Evolutionary conservation across 176 grass and related monocot species (phyloP).

Genomic region (Aegilops umbellulata): DNA sequence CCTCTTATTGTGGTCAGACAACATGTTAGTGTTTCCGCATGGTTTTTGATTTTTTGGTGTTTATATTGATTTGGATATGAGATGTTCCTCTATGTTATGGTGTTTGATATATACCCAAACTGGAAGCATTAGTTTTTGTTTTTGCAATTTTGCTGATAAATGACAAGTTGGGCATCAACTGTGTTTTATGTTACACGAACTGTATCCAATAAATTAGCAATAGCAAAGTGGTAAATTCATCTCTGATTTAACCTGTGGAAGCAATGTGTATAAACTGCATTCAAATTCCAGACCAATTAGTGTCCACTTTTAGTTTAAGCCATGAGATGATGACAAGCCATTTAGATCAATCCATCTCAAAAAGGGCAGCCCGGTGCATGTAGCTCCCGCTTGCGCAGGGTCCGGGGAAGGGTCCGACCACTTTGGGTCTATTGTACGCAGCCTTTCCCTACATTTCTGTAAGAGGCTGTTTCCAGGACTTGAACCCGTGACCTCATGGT

Average conservation of each 20-base stretch:
- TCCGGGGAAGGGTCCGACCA: no score
- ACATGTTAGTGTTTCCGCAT: background rate
- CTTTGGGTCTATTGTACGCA: no score
- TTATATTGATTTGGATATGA: background rate
- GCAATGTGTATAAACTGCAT: background rate
- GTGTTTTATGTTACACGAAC: background rate
- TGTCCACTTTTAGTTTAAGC: background rate
- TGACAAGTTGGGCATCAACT: background rate
- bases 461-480: no score
- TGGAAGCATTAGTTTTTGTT: background rate
- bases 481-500: no score
- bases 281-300: background rate
- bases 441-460: no score
- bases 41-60: background rate
- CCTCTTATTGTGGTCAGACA: slow-evolving; percentile 9
- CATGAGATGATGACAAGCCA: background rate
- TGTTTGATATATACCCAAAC: background rate
- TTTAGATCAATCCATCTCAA: background rate
- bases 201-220: background rate
- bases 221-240: background rate
- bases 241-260: slow-evolving; percentile 11
- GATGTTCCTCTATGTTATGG: background rate
- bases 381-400: no score
- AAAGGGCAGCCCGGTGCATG: no score
- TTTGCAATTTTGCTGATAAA: background rate